Percentiles rank a stretch among this genome's conserved stretches.
phyloP scores from a whole-genome alignment of 1,284 basidiomycete species.

The Heliocybe sulcata region DNA sequence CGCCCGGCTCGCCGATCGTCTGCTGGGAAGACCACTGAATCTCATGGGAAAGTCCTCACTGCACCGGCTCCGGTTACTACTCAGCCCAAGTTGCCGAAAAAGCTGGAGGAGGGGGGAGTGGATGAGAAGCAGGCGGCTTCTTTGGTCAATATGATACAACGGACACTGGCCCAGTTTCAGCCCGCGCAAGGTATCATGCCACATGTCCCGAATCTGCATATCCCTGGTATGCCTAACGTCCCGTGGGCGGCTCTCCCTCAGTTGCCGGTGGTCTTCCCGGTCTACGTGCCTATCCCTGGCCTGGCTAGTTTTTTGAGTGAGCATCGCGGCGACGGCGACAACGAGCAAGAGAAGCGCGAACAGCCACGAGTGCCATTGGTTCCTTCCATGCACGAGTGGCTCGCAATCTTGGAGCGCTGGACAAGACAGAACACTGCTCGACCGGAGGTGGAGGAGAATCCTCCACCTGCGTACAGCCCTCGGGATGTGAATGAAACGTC shows the following conservation, averaged over 20 bases:
- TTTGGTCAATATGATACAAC: constrained; percentile 66
- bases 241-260: constrained; percentile 66
- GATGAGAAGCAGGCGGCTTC: constrained; percentile 66
- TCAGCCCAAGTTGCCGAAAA: constrained; percentile 4
- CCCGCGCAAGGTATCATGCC: constrained; percentile 48
- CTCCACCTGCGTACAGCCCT: not conserved
- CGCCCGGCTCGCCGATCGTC: not conserved
- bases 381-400: constrained; percentile 51
- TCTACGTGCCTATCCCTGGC: constrained; percentile 64
- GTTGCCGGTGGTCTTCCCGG: constrained; percentile 73
- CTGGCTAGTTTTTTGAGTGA: constrained; percentile 58
- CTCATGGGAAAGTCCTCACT: constrained; percentile 5
- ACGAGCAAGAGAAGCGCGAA: constrained; percentile 24
- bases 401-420: constrained; percentile 70
- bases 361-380: constrained; percentile 33
- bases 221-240: constrained; percentile 42
- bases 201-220: constrained; percentile 44
- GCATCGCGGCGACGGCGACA: constrained; percentile 26
- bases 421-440: constrained; percentile 33
- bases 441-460: not conserved
- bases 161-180: constrained; percentile 65
- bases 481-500: constrained; percentile 8
- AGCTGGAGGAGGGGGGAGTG: constrained; percentile 22
- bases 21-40: constrained; percentile 6
- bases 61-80: not conserved